Evolutionary conservation across 108 stramenopile genomes (phyloP), one percentile per base, ranked within the genome.

Genomic region (Nitzschia palea): DNA sequence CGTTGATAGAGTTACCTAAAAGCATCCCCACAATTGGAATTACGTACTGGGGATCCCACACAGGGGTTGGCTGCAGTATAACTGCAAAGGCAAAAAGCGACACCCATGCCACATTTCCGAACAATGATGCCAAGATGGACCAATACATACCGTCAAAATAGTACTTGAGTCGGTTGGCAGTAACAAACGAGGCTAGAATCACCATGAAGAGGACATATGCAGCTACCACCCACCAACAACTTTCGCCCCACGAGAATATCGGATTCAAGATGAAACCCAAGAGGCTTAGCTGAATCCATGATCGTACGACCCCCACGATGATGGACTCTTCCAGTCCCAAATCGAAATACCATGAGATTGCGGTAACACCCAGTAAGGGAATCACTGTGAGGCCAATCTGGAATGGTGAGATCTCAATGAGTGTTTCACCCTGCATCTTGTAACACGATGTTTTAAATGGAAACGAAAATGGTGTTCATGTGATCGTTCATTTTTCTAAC

Each of bases 11-110:
- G 50, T 93, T 91, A 20, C 96, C 93, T 33, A 97, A 55, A 5
- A 97, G 64, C 96, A 97, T 97, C 0, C 96, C 96, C 20, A 77
- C 73, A 8, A 94, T 87, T 0, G 94, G 86, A 48, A 96, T 92
- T 26, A 96, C 83, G 45, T 93, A 93, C 26, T 90, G 86, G 10
- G 95, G 95, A 34, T 50, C 52, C 77, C 77, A 78, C 5, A 85
- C 36, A 10, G 91, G 91, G 17, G 36, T 28, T 3, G 88, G 87
- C 34, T 74, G 74, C 10, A 95, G 61, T 34, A 95, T 71, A 28
- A 86, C 2, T 2, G 79, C 81, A 50, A 93, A 93, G 4, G 93
- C 81, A 57, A 90, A 91, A 6, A 77, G 0, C 9, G 84, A 79
- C 0, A 90, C 82, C 31, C 53, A 26, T 30, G 47, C 61, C 2